Base-by-base conservation (phyloP, 2,329 filamentous ascomycete genomes). In the Sphaerulina vaccinii region DNA sequence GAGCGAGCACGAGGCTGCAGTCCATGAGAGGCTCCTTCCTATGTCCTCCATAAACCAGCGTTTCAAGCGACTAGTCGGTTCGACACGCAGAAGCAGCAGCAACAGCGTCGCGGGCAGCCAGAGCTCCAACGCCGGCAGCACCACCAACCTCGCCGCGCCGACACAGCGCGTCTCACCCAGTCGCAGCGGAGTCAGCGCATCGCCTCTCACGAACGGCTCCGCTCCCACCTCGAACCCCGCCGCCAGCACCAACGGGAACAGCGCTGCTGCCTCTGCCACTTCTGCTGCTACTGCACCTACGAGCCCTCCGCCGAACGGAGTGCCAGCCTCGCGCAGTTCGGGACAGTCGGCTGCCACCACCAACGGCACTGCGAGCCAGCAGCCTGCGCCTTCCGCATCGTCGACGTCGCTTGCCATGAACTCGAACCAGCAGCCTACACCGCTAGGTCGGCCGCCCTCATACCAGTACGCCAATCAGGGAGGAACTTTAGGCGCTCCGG, bases 1-100 rank as follows among this genome's bases (percentile, higher is more conserved):
- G n/a, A n/a, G 21, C 32, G 27, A 6, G 27, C 40, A 41, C n/a
- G 45, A 48, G 22, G 35, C 45, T 40, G 45, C 45, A 39, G 23
- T 44, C 49, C 41, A 46, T 54, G 48, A 48, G 15, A 22, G 45
- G 49, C 47, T 41, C 46, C 46, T 35, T 47, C 48, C 44, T 44
- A 52, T 55, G 49, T 50, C 82, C 80, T 88, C 84, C 79, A 81
- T 87, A 82, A 88, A 88, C 79, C 82, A 83, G 71, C 84, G 86
- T 74, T 83, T 89, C 72, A 87, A 88, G 79, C 81, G 82, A 79
- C 80, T 90, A 76, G 85, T 87, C 75, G 87, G 88, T 79, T 86
- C 85, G 75, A 88, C 87, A 81, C 85, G 87, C 74, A 87, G 84
- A 78, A 78, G 78, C 63, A 78, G 76, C 70, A 76, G 71, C 69